Percentiles rank a stretch among this genome's conserved stretches.
phyloP scores from a whole-genome alignment of 2,329 filamentous ascomycete species.

The Arthrobotrys iridis region DNA sequence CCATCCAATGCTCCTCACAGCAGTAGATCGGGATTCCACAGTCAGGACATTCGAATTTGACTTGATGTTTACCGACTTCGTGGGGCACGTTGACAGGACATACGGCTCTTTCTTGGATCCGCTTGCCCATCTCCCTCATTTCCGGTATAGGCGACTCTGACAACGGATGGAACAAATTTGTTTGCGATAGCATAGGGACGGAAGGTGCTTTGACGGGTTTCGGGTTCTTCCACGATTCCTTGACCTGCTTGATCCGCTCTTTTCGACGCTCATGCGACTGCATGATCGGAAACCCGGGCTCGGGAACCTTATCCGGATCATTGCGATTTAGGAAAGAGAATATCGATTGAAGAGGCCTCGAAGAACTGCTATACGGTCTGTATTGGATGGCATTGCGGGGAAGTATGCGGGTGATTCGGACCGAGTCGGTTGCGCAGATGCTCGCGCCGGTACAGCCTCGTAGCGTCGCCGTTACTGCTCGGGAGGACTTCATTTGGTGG shows the following conservation, averaged over 20 bases:
- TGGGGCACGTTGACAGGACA: conserved; percentile 91
- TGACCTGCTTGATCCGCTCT: conserved; percentile 30
- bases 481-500: conserved; percentile 46
- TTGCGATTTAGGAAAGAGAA: conserved; percentile 46
- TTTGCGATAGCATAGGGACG: conserved; percentile 68
- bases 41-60: conserved; percentile 93
- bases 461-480: conserved; percentile 24
- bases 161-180: conserved; percentile 94
- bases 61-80: conserved; percentile 77
- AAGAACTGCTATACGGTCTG: conserved; percentile 33
- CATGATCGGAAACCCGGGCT: conserved; percentile 37
- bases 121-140: conserved; percentile 86
- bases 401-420: conserved; percentile 19
- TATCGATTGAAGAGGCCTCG: conserved; percentile 41
- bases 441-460: conserved; percentile 35
- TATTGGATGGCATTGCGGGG: conserved; percentile 39
- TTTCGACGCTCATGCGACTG: conserved; percentile 19
- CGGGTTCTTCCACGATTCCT: conserved; percentile 45
- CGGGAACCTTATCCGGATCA: conserved; percentile 36
- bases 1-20: conserved; percentile 92
- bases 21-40: conserved; percentile 95
- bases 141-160: conserved; percentile 86
- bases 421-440: conserved; percentile 13
- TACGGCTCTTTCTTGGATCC: conserved; percentile 91
- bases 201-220: conserved; percentile 14